These are phyloP conservation scores for Fusarium sp. DNA, from an alignment of 2,329 filamentous ascomycete genomes.

Conservation along the genomic window DNA sequence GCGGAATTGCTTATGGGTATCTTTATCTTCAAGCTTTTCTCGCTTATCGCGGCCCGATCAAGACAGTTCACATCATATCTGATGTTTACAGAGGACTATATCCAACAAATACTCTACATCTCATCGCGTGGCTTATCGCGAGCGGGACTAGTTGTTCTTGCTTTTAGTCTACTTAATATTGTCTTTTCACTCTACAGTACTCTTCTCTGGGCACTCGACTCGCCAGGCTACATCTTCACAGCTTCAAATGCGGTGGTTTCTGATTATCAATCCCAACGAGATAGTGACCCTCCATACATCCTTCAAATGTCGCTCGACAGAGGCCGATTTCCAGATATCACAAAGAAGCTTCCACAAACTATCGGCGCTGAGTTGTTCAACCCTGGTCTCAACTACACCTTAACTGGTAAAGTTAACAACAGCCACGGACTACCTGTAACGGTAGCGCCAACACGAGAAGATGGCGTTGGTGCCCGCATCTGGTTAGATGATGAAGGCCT, in stretches of 20 bases:
- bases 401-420: constrained; percentile 18
- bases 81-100: constrained; percentile 33
- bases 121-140: constrained; percentile 20
- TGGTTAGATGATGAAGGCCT: constrained; percentile 24
- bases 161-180: constrained; percentile 19
- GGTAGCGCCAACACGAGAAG: background rate
- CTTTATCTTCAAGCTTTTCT: constrained; percentile 30
- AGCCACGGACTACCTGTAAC: background rate
- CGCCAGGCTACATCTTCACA: constrained; percentile 25
- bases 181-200: constrained; percentile 22
- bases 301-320: constrained; percentile 6
- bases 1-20: constrained; percentile 29
- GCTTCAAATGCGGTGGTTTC: background rate
- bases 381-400: constrained; percentile 22
- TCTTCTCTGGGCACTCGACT: constrained; percentile 27
- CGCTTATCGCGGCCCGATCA: constrained; percentile 19
- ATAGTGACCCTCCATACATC: constrained; percentile 15
- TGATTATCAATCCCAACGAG: constrained; percentile 7
- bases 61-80: constrained; percentile 34
- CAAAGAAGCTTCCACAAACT: background rate
- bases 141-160: constrained; percentile 10
- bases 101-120: constrained; percentile 18
- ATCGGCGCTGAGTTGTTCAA: constrained; percentile 10
- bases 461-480: constrained; percentile 5
- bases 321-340: background rate